Percentiles rank a stretch among this genome's conserved stretches.
Conservation (phyloP, 257 asterid species). For the Salvia hispanica region DNA sequence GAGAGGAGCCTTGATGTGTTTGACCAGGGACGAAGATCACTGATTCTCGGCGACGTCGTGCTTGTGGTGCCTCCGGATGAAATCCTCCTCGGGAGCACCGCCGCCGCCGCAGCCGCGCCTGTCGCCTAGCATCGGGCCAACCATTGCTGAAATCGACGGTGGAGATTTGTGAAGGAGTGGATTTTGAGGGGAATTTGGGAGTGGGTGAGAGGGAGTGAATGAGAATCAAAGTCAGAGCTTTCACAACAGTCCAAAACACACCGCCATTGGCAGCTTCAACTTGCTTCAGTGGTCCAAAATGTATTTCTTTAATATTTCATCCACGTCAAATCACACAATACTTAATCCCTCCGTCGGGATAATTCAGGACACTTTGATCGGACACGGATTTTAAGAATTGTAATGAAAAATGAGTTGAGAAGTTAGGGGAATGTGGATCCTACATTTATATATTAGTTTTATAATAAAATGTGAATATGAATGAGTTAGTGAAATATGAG, state of each 20-base stretch:
- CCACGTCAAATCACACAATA: slow-evolving; percentile 31
- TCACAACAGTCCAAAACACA: slow-evolving; percentile 48
- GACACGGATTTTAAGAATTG: no score
- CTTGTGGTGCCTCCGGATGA: slow-evolving; percentile 71
- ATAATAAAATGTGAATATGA: no score
- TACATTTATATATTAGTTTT: no score
- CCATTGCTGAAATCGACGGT: slow-evolving; percentile 31
- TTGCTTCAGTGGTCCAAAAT: slow-evolving; percentile 49
- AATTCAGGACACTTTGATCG: no score
- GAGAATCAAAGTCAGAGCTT: slow-evolving; percentile 47
- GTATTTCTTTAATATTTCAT: slow-evolving; percentile 28
- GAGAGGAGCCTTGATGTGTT: slow-evolving; percentile 83
- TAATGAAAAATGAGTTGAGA: no score
- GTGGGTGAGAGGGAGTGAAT: slow-evolving; percentile 38
- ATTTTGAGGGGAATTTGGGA: slow-evolving; percentile 25
- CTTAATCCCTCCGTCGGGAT: no score
- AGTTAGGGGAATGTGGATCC: no score
- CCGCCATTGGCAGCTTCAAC: slow-evolving; percentile 52
- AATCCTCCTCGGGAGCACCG: slow-evolving; percentile 51
- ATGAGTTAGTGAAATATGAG: no score
- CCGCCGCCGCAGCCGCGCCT: slow-evolving; percentile 32
- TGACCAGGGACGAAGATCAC: slow-evolving; percentile 76
- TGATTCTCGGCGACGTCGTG: slow-evolving; percentile 69
- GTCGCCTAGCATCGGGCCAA: slow-evolving; percentile 19
- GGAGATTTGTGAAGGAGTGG: slow-evolving; percentile 9